Base-by-base conservation (phyloP, 306 rosid species). In the Purshia tridentata region DNA sequence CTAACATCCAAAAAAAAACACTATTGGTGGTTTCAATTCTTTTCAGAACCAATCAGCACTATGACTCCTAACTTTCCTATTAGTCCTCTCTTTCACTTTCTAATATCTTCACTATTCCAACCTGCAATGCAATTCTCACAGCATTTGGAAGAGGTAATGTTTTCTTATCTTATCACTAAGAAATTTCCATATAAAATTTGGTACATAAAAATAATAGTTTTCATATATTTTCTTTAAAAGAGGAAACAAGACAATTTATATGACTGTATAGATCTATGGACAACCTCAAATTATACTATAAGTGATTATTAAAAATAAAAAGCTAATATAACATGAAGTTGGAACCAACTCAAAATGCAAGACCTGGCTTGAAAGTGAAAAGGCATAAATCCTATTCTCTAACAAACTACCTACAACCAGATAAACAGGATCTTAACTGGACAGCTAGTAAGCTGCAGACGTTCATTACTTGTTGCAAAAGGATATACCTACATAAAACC, bases 341-440 rank as follows among this genome's bases (percentile, higher is more conserved):
- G 47, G 13, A 14, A 62, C 20, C 67, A 16, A 9, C 46, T 14
- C 2, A 29, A 29, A 29, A 14, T 1, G 47, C 6, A 44, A 44
- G 6, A 5, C 47, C 47, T 6, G 47, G 47, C 9, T 6, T 6
- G 47, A 44, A 6, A 5, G 47, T 5, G 47, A 44, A 44, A 44
- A n/a, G n/a, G 47, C 2, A 44, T 44, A 61, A 61, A 15, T 16
- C 44, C 8, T 61, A 12, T 48, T 48, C 44, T 10, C 20, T 3
- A 35, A 52, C 8, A n/a, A 52, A 52, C 56, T 14, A 60, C 57
- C 29, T 15, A n/a, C 47, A 48, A 48, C 39, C 47, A 13, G 12
- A 46, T n/a, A 64, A 41, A 41, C 41, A 66, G 56, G 56, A 66
- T 66, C 44, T 47, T 66, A 48, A 47, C 53, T 8, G 48, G 70